Evolutionary conservation across 2,329 filamentous ascomycete species (phyloP), one percentile per base, ranked within the genome.

Genomic region (Sclerotinia borealis): DNA sequence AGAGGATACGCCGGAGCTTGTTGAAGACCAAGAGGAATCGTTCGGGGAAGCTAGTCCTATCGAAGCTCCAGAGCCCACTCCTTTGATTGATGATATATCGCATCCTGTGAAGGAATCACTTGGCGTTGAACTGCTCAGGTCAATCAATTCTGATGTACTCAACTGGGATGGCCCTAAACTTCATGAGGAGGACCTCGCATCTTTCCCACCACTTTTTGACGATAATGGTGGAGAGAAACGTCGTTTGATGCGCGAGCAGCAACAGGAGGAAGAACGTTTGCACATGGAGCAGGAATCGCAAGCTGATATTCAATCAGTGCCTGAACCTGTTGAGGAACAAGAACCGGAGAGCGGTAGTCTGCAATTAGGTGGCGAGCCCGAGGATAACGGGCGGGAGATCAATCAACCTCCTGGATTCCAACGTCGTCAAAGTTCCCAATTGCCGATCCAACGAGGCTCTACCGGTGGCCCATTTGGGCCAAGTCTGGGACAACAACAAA

Each of bases 361-460:
- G 64, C 93, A 96, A 64, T 82, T 98, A 22, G 93, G 93, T 63
- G 93, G 93, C 49, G 93, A 98, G 74, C 93, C 93, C 0, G 93
- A 98, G 74, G 88, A 91, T 27, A 77, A 77, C 50, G 72, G 76
- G 22, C 79, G 80, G 22, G 83, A 85, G 56, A 76, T 66, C 5
- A 68, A 50, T 22, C 64, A 72, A 36, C 62, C 76, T 45, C 79
- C 82, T 69, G 73, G 75, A 52, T 83, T 83, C 64, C 83, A 86
- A 65, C 83, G 86, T 56, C 85, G 86, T 64, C 80, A 83, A 64
- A 85, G 85, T 15, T 86, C 91, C 9, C 91, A 92, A 71, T 87
- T 90, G 3, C 91, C 92, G 11, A 90, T 91, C 39, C 90, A 93
- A 71, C 84, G 90, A 70, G 80, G 79, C 60, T 79, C 75, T 64